These are phyloP conservation scores for Echium plantagineum DNA, from an alignment of 257 asterid species.

Conservation along the genomic window DNA sequence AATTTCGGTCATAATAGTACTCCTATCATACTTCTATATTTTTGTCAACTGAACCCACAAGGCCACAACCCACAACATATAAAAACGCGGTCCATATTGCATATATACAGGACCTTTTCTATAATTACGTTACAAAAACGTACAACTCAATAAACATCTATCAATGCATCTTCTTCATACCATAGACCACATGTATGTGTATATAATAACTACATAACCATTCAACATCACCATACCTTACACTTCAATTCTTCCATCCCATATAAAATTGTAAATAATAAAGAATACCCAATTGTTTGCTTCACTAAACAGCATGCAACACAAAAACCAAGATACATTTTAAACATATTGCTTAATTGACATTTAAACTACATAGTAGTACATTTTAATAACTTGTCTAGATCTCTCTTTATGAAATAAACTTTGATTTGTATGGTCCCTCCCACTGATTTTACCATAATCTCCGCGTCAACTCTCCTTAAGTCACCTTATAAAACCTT, in stretches of 20 bases:
- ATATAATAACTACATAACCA: not conserved
- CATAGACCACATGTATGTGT: not conserved
- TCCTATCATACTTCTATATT: no score
- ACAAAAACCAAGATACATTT: no score
- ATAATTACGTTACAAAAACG: not conserved
- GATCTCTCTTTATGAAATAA: slow-evolving; percentile 3
- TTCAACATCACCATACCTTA: not conserved
- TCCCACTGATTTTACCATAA: not conserved
- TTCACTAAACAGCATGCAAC: not conserved
- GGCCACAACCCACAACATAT: no score
- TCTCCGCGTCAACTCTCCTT: slow-evolving; percentile 16
- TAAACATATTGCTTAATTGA: no score
- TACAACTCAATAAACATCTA: no score
- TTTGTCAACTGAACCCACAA: no score
- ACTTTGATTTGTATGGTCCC: not conserved
- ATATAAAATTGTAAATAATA: no score
- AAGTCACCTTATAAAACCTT: slow-evolving; percentile 7
- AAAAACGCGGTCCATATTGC: no score
- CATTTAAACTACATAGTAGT: no score
- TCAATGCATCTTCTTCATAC: not conserved
- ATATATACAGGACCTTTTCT: not conserved
- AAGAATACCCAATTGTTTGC: not conserved
- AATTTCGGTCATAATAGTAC: no score
- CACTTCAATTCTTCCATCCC: no score
- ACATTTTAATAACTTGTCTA: no score